Evolutionary conservation across 1,284 basidiomycete genomes (phyloP).

Genomic region (Singerocomus rubriflavus): DNA sequence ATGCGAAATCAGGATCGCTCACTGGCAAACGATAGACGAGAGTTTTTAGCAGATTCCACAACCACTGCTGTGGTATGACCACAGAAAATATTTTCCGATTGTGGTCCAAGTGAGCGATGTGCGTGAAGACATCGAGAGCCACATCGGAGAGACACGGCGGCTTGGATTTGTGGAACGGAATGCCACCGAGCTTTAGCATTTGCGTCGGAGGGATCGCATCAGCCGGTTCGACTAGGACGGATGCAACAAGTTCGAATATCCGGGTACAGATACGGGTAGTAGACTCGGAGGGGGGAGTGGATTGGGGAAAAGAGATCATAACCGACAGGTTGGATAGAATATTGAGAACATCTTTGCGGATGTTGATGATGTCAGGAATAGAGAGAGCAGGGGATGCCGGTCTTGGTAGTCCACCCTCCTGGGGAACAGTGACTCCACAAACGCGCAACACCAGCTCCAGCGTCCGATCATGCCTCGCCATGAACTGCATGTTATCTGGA

Average conservation of each 20-base stretch:
- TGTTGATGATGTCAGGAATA: constrained; percentile 64
- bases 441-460: constrained; percentile 68
- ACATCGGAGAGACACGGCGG: constrained; percentile 67
- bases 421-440: constrained; percentile 45
- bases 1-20: constrained; percentile 70
- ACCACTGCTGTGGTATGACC: constrained; percentile 53
- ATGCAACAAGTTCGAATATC: constrained; percentile 69
- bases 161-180: constrained; percentile 41
- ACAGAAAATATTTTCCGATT: constrained; percentile 76
- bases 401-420: constrained; percentile 40
- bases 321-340: constrained; percentile 69
- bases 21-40: constrained; percentile 84
- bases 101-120: constrained; percentile 70
- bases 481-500: constrained; percentile 67
- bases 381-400: constrained; percentile 59
- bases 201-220: constrained; percentile 65
- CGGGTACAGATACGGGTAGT: constrained; percentile 47
- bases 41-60: constrained; percentile 64
- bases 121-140: constrained; percentile 82
- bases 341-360: constrained; percentile 78
- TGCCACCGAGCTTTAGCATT: constrained; percentile 50
- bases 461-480: constrained; percentile 65
- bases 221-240: constrained; percentile 69
- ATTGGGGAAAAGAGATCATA: constrained; percentile 46
- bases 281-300: constrained; percentile 36